Conservation (phyloP, 306 rosid species). For the Vicia villosa region DNA sequence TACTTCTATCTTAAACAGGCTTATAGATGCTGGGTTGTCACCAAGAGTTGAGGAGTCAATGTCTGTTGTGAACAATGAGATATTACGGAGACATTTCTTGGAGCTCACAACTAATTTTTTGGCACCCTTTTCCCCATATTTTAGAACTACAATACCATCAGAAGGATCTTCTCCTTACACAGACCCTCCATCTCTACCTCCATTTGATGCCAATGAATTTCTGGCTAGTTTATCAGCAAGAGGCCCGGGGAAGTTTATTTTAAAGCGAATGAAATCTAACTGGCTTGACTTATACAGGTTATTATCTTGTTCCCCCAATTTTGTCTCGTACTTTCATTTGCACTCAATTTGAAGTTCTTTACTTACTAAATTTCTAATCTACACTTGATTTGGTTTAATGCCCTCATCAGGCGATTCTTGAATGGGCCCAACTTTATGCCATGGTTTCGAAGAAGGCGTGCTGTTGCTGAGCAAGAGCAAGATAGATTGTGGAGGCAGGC, state of each 20-base stretch:
- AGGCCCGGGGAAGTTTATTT: conserved; percentile 89
- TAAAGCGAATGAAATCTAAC: conserved; percentile 83
- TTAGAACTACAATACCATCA: conserved; percentile 66
- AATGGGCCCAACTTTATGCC: conserved; percentile 85
- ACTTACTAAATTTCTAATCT: conserved; percentile 23
- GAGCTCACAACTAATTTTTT: conserved; percentile 88
- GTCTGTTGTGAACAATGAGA: conserved; percentile 93
- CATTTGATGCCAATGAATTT: conserved; percentile 74
- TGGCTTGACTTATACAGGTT: conserved; percentile 90
- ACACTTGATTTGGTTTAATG: conserved; percentile 26
- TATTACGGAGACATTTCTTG: conserved; percentile 79
- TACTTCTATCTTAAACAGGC: conserved; percentile 85
- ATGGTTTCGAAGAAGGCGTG: conserved; percentile 82
- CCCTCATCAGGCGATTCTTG: conserved; percentile 68
- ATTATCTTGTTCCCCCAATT: background rate
- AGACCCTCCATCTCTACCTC: conserved; percentile 71
- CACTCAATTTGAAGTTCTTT: conserved; percentile 9
- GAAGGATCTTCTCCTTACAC: conserved; percentile 83
- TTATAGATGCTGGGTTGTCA: conserved; percentile 85
- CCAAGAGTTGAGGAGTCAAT: conserved; percentile 87
- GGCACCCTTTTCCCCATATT: conserved; percentile 96
- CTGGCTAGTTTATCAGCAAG: conserved; percentile 70
- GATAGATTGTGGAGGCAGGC: conserved; percentile 83
- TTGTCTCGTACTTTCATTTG: conserved; percentile 15
- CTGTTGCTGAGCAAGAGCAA: conserved; percentile 84